Percentiles rank a stretch among this genome's conserved stretches.
Conservation (phyloP, 1,284 basidiomycete species). For the Ustilago curta region DNA sequence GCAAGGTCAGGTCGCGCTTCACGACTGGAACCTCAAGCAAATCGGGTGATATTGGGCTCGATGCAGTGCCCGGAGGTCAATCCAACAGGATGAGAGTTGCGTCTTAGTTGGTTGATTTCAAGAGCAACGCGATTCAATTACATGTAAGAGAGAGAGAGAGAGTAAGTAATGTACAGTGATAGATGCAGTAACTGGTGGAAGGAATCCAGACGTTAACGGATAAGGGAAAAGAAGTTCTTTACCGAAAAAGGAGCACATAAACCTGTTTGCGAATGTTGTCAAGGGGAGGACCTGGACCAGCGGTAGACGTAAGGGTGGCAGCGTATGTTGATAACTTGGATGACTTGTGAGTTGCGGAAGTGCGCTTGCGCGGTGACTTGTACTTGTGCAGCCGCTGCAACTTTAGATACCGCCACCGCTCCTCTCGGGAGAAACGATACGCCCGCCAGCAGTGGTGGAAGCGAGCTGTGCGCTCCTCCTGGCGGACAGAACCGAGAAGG, state of each 20-base stretch:
- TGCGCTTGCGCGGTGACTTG: not conserved
- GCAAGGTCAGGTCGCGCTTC: no score
- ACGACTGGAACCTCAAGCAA: no score
- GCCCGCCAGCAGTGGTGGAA: constrained; percentile 38
- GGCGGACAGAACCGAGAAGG: constrained; percentile 43
- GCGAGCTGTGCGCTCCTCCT: constrained; percentile 42
- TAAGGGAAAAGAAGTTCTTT: no score
- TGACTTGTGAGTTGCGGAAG: not conserved
- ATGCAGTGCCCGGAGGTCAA: no score
- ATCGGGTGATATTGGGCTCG: no score
- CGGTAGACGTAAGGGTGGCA: not conserved
- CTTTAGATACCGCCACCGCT: constrained; percentile 50
- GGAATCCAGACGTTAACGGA: not conserved
- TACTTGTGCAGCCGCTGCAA: not conserved
- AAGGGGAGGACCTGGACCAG: no score
- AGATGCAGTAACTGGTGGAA: not conserved
- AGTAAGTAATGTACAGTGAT: constrained; percentile 2
- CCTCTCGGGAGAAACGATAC: constrained; percentile 40
- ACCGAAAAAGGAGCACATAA: not conserved
- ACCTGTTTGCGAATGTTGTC: not conserved
- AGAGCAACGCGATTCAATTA: not conserved
- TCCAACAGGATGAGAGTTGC: not conserved
- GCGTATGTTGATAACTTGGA: not conserved
- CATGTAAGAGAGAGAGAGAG: not conserved
- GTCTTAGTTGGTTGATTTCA: not conserved